A percentile compares a stretch with the other conserved stretches of the same genome.
These are phyloP conservation scores for Morella rubra DNA, from an alignment of 306 rosid genomes.

Conservation along the genomic window DNA sequence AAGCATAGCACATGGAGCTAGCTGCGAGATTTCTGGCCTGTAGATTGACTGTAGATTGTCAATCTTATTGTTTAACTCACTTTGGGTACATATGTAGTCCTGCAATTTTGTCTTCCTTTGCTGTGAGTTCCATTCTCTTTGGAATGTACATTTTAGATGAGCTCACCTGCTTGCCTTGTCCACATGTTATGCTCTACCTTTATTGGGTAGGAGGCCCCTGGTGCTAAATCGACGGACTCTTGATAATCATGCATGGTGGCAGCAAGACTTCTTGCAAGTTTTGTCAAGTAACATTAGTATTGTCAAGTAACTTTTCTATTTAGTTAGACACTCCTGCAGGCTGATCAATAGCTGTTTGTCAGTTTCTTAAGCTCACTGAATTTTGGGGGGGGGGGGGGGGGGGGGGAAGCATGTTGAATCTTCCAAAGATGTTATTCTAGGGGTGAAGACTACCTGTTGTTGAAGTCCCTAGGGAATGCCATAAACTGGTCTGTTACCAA, in stretches of 20 bases:
- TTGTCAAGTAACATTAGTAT: background rate
- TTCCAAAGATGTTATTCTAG: background rate
- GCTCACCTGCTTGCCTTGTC: background rate
- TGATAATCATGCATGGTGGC: background rate
- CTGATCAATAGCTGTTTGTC: background rate
- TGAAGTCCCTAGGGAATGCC: background rate
- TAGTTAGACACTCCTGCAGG: background rate
- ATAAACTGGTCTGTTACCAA: background rate
- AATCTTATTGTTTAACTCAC: background rate
- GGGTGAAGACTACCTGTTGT: background rate
- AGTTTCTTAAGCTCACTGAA: too few species aligned
- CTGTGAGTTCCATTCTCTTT: background rate
- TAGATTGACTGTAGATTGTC: background rate
- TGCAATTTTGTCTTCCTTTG: background rate
- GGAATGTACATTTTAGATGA: background rate
- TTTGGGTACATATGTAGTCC: background rate
- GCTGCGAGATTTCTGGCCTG: background rate
- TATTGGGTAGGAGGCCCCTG: background rate
- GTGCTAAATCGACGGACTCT: background rate
- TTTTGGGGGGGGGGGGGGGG: too few species aligned
- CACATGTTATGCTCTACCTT: background rate
- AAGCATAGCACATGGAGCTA: too few species aligned
- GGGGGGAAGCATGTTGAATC: background rate
- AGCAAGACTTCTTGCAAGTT: background rate
- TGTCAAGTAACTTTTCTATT: too few species aligned